A percentile compares a stretch with the other conserved stretches of the same genome.
These are phyloP conservation scores for Aspergillus affinis DNA, from an alignment of 495 filamentous ascomycete species.

Conservation along the genomic window DNA sequence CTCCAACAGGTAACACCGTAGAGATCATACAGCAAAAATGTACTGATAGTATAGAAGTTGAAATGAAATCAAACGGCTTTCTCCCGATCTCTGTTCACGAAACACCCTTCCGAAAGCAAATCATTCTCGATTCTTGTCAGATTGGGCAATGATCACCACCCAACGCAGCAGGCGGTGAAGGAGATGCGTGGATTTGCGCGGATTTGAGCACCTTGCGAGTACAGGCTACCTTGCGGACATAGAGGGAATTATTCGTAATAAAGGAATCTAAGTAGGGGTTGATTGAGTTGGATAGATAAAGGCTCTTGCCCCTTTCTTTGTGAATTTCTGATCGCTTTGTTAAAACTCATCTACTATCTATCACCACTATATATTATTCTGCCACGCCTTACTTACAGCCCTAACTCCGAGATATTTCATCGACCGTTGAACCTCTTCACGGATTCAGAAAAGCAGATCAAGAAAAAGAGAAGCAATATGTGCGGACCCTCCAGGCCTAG, in stretches of 20 bases:
- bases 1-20: too few relatives aligned
- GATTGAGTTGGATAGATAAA: neutral
- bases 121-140: too few relatives aligned
- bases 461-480: too few relatives aligned
- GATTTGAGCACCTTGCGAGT: slow-evolving; percentile 16
- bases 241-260: too few relatives aligned
- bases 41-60: too few relatives aligned
- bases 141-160: too few relatives aligned
- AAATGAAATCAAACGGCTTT: too few relatives aligned
- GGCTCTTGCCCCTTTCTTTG: neutral
- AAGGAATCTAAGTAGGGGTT: neutral
- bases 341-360: neutral
- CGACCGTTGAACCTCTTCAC: too few relatives aligned
- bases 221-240: slow-evolving; percentile 4
- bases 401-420: neutral
- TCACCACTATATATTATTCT: neutral
- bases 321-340: neutral
- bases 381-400: neutral
- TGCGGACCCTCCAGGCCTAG: slow-evolving; percentile 17
- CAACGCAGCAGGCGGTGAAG: neutral
- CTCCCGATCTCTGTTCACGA: too few relatives aligned
- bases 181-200: slow-evolving; percentile 13
- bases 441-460: neutral
- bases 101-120: too few relatives aligned
- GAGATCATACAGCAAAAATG: too few relatives aligned